These are phyloP conservation scores for Phytophthora fragariae DNA, from an alignment of 352 stramenopile species.

Conservation along the genomic window DNA sequence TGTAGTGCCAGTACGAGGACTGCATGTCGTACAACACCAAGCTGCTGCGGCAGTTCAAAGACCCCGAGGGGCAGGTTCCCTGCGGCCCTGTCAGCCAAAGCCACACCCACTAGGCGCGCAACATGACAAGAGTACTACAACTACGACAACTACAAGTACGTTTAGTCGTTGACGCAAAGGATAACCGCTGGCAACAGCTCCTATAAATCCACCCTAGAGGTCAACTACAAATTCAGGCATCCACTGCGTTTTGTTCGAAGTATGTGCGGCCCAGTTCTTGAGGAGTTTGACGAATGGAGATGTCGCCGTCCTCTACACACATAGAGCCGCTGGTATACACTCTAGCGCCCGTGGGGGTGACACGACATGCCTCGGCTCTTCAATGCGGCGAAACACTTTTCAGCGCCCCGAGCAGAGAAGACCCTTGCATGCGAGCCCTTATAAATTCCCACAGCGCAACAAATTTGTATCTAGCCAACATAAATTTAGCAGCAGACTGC, in stretches of 20 bases:
- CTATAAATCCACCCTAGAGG: conserved; percentile 11
- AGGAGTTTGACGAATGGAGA: conserved; percentile 65
- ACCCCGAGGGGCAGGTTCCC: conserved; percentile 43
- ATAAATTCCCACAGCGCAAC: conserved; percentile 32
- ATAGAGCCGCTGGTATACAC: conserved; percentile 60
- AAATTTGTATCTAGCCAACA: not conserved
- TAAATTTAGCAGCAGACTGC: not conserved
- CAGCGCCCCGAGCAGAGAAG: conserved; percentile 37
- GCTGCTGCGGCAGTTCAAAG: conserved; percentile 78
- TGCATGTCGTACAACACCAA: conserved; percentile 90
- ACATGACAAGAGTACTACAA: not conserved
- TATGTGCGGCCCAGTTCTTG: conserved; percentile 86
- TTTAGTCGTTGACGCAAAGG: not conserved
- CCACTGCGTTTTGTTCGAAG: conserved; percentile 4
- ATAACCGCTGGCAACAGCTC: not conserved
- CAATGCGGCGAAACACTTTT: conserved; percentile 38
- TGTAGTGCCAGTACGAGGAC: conserved; percentile 76
- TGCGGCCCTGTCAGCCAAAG: conserved; percentile 27
- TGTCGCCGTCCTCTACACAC: conserved; percentile 84
- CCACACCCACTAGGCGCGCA: conserved; percentile 5
- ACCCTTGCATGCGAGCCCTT: conserved; percentile 31
- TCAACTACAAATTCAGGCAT: not conserved
- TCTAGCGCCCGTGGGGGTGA: conserved; percentile 56
- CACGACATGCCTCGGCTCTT: conserved; percentile 38
- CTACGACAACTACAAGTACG: not conserved